Conservation (phyloP, 2,329 filamentous ascomycete species). For the Pyricularia sp. region DNA sequence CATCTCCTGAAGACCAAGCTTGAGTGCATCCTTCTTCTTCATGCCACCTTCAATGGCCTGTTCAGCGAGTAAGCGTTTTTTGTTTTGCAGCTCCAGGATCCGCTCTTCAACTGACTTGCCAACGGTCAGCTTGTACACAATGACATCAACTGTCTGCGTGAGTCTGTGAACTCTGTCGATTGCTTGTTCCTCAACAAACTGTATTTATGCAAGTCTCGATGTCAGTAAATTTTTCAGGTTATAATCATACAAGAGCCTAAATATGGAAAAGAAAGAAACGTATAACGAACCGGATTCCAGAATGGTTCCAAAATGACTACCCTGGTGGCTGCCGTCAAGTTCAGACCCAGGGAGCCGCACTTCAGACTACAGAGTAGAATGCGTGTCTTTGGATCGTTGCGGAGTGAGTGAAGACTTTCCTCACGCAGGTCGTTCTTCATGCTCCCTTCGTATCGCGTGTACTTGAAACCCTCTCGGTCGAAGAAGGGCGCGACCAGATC, state of each 20-base stretch:
- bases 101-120: conserved; percentile 79
- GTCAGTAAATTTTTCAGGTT: background rate
- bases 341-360: conserved; percentile 84
- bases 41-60: conserved; percentile 76
- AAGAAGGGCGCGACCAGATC: conserved; percentile 92
- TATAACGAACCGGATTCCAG: conserved; percentile 60
- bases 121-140: conserved; percentile 90
- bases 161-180: conserved; percentile 98
- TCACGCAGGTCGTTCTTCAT: conserved; percentile 93
- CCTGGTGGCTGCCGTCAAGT: conserved; percentile 82
- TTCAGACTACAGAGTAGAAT: conserved; percentile 88
- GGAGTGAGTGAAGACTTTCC: conserved; percentile 64
- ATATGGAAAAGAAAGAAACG: conserved; percentile 13
- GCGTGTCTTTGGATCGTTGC: conserved; percentile 61
- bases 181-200: conserved; percentile 93
- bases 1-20: conserved; percentile 87
- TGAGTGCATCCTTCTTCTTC: conserved; percentile 48
- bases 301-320: conserved; percentile 96
- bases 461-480: conserved; percentile 57
- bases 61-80: conserved; percentile 83
- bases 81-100: conserved; percentile 87
- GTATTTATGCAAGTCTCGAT: background rate
- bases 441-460: conserved; percentile 82
- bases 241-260: background rate
- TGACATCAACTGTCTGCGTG: conserved; percentile 87